Evolutionary conservation across 345 rosid genomes (phyloP), one percentile per base, ranked within the genome.

Genomic region (Physaria fendleri): DNA sequence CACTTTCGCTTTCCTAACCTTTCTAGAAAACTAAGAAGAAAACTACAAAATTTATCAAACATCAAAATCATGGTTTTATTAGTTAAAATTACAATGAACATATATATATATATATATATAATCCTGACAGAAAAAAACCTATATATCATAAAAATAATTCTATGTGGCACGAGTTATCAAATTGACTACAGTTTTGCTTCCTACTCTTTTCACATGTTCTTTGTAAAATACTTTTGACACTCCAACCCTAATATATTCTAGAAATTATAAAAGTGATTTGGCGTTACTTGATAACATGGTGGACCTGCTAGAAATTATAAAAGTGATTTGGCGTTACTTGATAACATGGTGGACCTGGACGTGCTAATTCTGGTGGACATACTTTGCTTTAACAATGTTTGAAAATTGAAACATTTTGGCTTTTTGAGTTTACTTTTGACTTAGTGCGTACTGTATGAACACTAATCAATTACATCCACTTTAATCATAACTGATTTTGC

Each of bases 391-490:
- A 59, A 59, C 40, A 50, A 57, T 59, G 44, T 48, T 57, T 66
- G 71, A 57, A 66, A 66, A 34, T 48, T 57, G 71, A 66, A 66
- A 57, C 35, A n/a, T 58, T 66, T 66, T 40, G 65, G 65, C 65
- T 68, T 68, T 68, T 32, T n/a, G 46, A 51, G n/a, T 8, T 59
- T 45, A 43, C 72, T 68, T 68, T 68, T 68, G 72, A 51, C 72
- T 68, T 68, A 42, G 23, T 68, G 60, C 23, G 2, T 24, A 67
- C 54, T 59, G 40, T n/a, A 32, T 20, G 47, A 59, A 51, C 66
- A 68, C 46, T 42, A 68, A 51, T 59, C 34, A 55, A 68, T 59
- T 59, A 34, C 44, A 32, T 33, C 27, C 66, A 23, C 72, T 68
- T 59, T 68, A 68, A 68, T 59, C 66, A 59, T 59, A 24, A 17